Conservation (phyloP, 208 protist genomes). For the Trichomonas vaginalis region DNA sequence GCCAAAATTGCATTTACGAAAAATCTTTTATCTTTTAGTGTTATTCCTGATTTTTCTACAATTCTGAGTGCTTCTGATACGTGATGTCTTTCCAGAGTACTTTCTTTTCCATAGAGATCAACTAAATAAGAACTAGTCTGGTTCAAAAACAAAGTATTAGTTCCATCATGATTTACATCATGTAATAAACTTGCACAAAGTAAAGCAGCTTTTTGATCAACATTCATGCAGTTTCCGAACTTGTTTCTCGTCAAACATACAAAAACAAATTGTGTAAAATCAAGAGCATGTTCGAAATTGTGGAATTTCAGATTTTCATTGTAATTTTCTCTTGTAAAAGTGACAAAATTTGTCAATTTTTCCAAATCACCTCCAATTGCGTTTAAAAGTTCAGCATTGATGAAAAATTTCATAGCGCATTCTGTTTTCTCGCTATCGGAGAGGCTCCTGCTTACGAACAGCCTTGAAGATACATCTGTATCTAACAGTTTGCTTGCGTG, state of each 20-base stretch:
- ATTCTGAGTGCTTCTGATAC: background rate
- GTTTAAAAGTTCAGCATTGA: background rate
- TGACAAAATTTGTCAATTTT: background rate
- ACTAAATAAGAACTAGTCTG: background rate
- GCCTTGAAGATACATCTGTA: background rate
- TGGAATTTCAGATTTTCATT: background rate
- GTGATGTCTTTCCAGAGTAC: background rate
- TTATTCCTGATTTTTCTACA: background rate
- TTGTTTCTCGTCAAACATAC: background rate
- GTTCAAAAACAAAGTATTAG: background rate
- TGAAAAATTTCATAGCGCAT: background rate
- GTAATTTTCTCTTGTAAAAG: background rate
- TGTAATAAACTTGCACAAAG: background rate
- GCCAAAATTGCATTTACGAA: background rate
- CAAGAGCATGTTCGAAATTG: background rate
- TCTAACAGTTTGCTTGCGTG: background rate
- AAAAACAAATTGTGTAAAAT: background rate
- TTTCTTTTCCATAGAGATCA: background rate
- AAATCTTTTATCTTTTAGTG: background rate
- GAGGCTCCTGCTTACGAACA: background rate
- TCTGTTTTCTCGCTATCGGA: background rate
- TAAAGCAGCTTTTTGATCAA: background rate
- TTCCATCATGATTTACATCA: background rate
- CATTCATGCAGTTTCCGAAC: background rate
- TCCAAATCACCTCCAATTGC: background rate